phyloP scores from a whole-genome alignment of 164 flowering plant genomes.

The Vitis cinerea region DNA sequence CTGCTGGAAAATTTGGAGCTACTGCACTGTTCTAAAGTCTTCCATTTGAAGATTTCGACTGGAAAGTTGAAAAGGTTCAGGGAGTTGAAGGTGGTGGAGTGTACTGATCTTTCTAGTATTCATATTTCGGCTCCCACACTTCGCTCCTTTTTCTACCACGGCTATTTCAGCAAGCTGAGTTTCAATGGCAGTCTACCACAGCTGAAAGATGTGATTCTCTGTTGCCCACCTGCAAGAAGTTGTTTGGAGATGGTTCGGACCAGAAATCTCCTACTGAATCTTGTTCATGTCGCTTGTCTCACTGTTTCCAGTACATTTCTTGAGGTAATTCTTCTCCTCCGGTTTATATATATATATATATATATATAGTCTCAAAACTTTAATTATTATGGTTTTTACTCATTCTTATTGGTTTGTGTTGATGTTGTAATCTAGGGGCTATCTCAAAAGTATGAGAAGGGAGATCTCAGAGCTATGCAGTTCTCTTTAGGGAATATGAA shows the following conservation, averaged over 20 bases:
- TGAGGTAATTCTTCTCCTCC: slow-evolving; percentile 10
- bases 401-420: neutral
- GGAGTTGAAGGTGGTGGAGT: slow-evolving; percentile 5
- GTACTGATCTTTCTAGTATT: neutral
- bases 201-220: slow-evolving; percentile 4
- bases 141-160: neutral
- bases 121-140: slow-evolving; percentile 9
- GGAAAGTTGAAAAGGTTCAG: neutral
- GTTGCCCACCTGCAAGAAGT: neutral
- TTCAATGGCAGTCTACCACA: neutral
- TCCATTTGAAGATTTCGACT: neutral
- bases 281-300: slow-evolving; percentile 1
- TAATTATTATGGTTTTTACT: too few species aligned
- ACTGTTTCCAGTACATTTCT: slow-evolving; percentile 5
- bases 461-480: neutral
- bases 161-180: neutral
- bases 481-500: slow-evolving; percentile 3
- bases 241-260: neutral
- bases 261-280: neutral
- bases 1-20: slow-evolving; percentile 11
- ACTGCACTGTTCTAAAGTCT: neutral
- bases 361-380: too few species aligned
- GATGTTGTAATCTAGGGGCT: neutral
- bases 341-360: too few species aligned
- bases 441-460: neutral